A percentile compares a stretch with the other conserved stretches of the same genome.
phyloP scores from a whole-genome alignment of 176 grass and related monocot species.

The Eremochloa ophiuroides region DNA sequence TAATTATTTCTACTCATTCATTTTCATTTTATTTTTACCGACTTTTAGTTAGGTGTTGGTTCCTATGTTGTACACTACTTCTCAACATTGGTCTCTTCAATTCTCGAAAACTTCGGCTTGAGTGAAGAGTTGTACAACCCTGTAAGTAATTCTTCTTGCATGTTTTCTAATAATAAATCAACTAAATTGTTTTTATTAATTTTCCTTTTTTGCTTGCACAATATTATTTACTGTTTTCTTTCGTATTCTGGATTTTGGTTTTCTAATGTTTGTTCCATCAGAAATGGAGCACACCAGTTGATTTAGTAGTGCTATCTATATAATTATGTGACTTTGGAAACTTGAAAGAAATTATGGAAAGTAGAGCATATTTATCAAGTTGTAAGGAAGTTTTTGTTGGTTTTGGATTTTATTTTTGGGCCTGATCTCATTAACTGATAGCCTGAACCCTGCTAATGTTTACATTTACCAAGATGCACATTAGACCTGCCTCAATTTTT shows the following conservation, averaged over 20 bases:
- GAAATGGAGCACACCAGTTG: neutral
- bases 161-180: neutral
- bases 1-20: conserved; percentile 1
- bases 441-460: neutral
- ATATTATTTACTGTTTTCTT: neutral
- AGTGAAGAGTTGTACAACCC: conserved; percentile 95
- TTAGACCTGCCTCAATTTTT: neutral
- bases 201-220: neutral
- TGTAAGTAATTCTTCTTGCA: conserved; percentile 51
- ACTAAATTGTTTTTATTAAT: neutral
- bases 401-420: neutral
- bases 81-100: conserved; percentile 64
- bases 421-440: neutral
- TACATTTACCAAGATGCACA: neutral
- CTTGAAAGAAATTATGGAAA: neutral
- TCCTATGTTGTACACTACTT: conserved; percentile 85
- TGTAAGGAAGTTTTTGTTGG: neutral
- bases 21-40: conserved; percentile 1
- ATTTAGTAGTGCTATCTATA: neutral
- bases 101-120: conserved; percentile 79
- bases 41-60: conserved; percentile 69
- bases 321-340: neutral
- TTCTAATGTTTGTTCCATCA: neutral
- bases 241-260: neutral
- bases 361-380: neutral